phyloP scores from a whole-genome alignment of 305 asterid species.

The Stenogyne calaminthoides region DNA sequence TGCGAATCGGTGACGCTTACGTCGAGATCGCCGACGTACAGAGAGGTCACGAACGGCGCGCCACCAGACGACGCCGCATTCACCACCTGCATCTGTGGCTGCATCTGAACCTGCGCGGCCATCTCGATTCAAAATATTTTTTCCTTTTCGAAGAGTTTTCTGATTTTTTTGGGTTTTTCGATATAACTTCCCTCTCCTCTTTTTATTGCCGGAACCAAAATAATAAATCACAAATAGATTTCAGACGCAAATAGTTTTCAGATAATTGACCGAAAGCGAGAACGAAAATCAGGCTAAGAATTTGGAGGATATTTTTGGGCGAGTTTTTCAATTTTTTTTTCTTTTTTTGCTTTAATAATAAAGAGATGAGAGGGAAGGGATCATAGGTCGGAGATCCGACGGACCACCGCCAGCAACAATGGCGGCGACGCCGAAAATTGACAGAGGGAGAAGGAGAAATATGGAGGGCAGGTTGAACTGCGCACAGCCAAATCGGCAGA shows the following conservation, averaged over 20 bases:
- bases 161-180: constrained; percentile 40
- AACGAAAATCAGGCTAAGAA: constrained; percentile 24
- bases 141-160: constrained; percentile 34
- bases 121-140: constrained; percentile 44
- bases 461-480: too few relatives aligned
- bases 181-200: constrained; percentile 91
- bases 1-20: constrained; percentile 87
- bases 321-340: constrained; percentile 35
- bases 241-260: constrained; percentile 17
- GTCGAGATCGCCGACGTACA: constrained; percentile 95
- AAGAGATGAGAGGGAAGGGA: constrained; percentile 95
- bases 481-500: too few relatives aligned
- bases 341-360: constrained; percentile 32
- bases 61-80: constrained; percentile 44
- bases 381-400: constrained; percentile 83
- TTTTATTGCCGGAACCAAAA: constrained; percentile 54
- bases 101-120: constrained; percentile 86
- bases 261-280: constrained; percentile 28
- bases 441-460: constrained; percentile 23
- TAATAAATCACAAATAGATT: constrained; percentile 16
- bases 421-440: constrained; percentile 49
- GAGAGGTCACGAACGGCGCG: constrained; percentile 77
- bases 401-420: constrained; percentile 65
- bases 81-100: constrained; percentile 56
- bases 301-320: constrained; percentile 33